Evolutionary conservation across 352 stramenopile species (phyloP), one percentile per base, ranked within the genome.

Genomic region (Pythium dissotocum): DNA sequence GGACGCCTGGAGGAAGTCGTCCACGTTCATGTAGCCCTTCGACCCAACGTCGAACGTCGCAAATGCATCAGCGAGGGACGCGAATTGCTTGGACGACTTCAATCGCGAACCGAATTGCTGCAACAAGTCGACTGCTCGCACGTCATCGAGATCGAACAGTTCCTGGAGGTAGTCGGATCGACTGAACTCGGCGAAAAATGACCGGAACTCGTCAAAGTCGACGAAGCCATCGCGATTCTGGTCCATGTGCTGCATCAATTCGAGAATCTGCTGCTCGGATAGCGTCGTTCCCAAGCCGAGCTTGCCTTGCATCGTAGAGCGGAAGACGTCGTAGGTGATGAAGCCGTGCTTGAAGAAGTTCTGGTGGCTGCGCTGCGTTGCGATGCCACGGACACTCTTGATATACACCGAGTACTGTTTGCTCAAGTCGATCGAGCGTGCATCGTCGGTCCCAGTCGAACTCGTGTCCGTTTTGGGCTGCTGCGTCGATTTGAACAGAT

Each of bases 181-280:
- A 55, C 82, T 91, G 55, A 90, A 91, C 61, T 94, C 83, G 12
- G 79, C 82, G 62, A 98, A 98, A 49, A 96, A 91, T 4, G 78
- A 79, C 48, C 84, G 85, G 65, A 98, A 98, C 69, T 98, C 93
- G 32, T 91, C 75, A 60, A 96, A 94, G 63, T 95, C 81, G 10
- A 98, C 92, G 21, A 95, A 80, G 2, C 88, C 90, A 58, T 98
- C 91, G 57, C 91, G 80, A 44, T 98, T 95, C 52, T 91, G 81
- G 69, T 98, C 93, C 61, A 98, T 87, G 54, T 94, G 84, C 62
- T 96, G 83, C 93, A 98, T 98, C 26, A 98, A 69, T 67, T 98
- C 93, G 28, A 97, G 97, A 18, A 97, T 94, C 71, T 97, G 89
- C 52, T 95, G 85, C 65, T 95, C 89, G 14, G 88, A 94, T 6